Base-by-base conservation (phyloP, 1,284 basidiomycete species). In the Ganoderma leucocontextum region DNA sequence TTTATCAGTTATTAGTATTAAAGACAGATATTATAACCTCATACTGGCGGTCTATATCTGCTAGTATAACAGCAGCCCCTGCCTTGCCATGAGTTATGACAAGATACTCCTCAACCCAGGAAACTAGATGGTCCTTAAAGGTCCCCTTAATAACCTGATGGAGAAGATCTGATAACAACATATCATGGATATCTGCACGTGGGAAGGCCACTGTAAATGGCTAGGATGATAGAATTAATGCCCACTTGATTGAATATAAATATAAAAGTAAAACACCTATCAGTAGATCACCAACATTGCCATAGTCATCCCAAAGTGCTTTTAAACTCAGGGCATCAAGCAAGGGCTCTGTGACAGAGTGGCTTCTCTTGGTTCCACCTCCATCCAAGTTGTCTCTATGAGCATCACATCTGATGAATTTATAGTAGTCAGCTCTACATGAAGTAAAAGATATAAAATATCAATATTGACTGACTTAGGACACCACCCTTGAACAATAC, bases 401-500 rank as follows among this genome's bases (percentile, higher is more conserved):
- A 67, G 33, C 33, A 17, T 22, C 22, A 22, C 60, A 62, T 17
- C 60, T 62, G 10, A 8, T 19, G 4, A 49, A 19, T 7, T 6
- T 1, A 33, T n/a, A n/a, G n/a, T 33, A 1, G 15, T 53, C 7
- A 53, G 52, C 17, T 8, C 5, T 53, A 13, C 0, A 2, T 17
- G 0, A 19, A 5, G 13, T 17, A 12, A 10, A n/a, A n/a, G 3
- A 15, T 17, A 19, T 4, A 9, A 5, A 29, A 25, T 5, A 17
- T 15, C 0, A 17, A 19, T 12, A 71, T 60, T 61, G n/a, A n/a
- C n/a, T n/a, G n/a, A 79, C 77, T 47, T 52, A 2, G 76, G 55
- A 60, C 77, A 80, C 78, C 78, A 80, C 0, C 73, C 72, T 64
- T 77, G 71, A 12, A 78, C 71, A 55, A 76, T 70, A 47, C 75